A percentile compares a stretch with the other conserved stretches of the same genome.
Evolutionary conservation across 1,284 basidiomycete species (phyloP).

Genomic region (Trametes versicolor): DNA sequence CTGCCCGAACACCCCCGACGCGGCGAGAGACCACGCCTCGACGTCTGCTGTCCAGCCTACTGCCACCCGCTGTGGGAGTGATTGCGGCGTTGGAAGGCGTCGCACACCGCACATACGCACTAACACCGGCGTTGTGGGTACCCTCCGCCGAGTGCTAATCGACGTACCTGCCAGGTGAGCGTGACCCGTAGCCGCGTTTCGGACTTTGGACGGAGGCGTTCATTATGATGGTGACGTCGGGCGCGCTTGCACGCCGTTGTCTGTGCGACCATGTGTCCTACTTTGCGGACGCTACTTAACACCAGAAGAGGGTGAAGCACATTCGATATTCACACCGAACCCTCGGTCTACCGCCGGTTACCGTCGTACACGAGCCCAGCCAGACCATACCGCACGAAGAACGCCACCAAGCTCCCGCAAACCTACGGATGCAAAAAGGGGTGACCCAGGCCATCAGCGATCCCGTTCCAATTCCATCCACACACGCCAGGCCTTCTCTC

Average conservation of each 20-base stretch:
- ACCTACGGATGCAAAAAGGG: slow-evolving; percentile 23
- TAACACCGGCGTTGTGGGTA: slow-evolving; percentile 26
- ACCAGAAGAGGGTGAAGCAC: background rate
- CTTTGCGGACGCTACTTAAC: background rate
- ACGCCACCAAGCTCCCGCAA: slow-evolving; percentile 78
- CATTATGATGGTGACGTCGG: slow-evolving; percentile 19
- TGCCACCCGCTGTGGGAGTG: slow-evolving; percentile 5
- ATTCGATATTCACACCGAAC: slow-evolving; percentile 5
- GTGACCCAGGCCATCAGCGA: slow-evolving; percentile 6
- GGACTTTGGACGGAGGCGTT: slow-evolving; percentile 20
- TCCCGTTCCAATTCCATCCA: slow-evolving; percentile 16
- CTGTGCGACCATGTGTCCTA: slow-evolving; percentile 9
- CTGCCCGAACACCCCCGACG: slow-evolving; percentile 14
- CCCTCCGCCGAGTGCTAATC: slow-evolving; percentile 1
- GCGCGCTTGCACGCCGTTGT: background rate
- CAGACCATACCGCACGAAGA: slow-evolving; percentile 87
- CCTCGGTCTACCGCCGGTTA: slow-evolving; percentile 68
- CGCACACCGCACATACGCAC: slow-evolving; percentile 31
- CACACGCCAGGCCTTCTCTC: background rate
- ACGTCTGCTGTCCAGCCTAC: background rate
- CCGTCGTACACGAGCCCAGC: slow-evolving; percentile 91
- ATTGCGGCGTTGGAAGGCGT: slow-evolving; percentile 3
- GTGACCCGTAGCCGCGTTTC: slow-evolving; percentile 19
- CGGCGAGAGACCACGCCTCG: background rate
- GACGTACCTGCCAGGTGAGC: slow-evolving; percentile 12